phyloP scores from a whole-genome alignment of 495 filamentous ascomycete genomes.

The Neurospora sp. region DNA sequence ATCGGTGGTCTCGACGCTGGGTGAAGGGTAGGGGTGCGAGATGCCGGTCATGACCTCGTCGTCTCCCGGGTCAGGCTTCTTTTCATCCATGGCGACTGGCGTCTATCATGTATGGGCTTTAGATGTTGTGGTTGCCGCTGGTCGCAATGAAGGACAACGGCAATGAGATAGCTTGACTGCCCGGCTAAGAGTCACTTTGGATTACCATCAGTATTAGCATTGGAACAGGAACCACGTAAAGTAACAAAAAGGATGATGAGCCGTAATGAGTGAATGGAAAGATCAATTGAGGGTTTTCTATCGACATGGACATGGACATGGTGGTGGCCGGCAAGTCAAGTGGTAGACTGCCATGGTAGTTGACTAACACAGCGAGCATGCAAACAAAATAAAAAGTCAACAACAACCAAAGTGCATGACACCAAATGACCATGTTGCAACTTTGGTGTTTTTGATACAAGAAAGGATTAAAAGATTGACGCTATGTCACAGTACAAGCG shows the following conservation, averaged over 20 bases:
- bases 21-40: slow-evolving; percentile 20
- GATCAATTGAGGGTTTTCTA: background rate
- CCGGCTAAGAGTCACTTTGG: slow-evolving; percentile 3
- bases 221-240: background rate
- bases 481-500: background rate
- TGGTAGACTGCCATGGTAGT: background rate
- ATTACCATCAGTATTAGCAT: slow-evolving; percentile 17
- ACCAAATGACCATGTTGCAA: background rate
- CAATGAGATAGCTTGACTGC: background rate
- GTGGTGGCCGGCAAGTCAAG: background rate
- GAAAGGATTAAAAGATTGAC: background rate
- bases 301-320: background rate
- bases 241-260: background rate
- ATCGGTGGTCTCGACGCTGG: slow-evolving; percentile 16
- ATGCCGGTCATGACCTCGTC: slow-evolving; percentile 13
- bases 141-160: background rate
- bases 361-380: background rate
- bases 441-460: background rate
- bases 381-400: background rate
- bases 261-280: background rate
- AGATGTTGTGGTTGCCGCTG: background rate
- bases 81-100: slow-evolving; percentile 13
- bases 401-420: background rate
- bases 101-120: background rate
- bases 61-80: slow-evolving; percentile 8